Evolutionary conservation across 192 early-diverging fungal species (phyloP), one percentile per base, ranked within the genome.

Genomic region (Coemansia sp.): DNA sequence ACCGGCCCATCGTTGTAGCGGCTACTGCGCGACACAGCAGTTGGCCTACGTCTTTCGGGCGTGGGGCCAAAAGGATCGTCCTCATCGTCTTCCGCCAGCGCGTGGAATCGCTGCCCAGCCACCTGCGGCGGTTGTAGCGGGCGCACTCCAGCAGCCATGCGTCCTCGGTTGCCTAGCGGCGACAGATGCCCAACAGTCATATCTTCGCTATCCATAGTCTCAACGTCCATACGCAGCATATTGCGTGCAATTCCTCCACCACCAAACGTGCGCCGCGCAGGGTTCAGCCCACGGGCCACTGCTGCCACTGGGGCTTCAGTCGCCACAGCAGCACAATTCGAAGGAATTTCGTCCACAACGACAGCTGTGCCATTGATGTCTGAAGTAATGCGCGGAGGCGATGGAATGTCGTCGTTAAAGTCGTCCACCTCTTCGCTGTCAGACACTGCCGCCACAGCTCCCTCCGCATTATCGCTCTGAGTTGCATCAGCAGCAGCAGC

Each of bases 111-210:
- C 53, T 46, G 5, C 20, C 13, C 62, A 16, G 34, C 8, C 16
- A 55, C 29, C 10, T 33, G 39, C 27, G 29, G 66, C 18, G 18
- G 73, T 20, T 63, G 50, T 53, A 34, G 74, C 46, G 52, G 58
- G 62, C 31, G 64, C 12, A 31, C 52, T 49, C 40, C 69, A 6
- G 47, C 69, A 27, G 60, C 31, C 47, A 36, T 41, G 50, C 72
- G 77, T 38, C 71, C 65, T 18, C 80, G 80, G 49, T 69, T 64
- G 8, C 70, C 80, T 22, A 83, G 67, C 16, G 80, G 80, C 12
- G 80, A 83, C 72, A 83, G 73, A 29, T 77, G 80, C 4, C 80
- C 75, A n/a, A 82, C 77, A 12, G 80, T 82, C 80, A 82, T 77
- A 66, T 83, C 68, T n/a, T 78, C 80, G 5, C 24, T 68, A 53